Evolutionary conservation across 306 rosid species (phyloP), one percentile per base, ranked within the genome.

Genomic region (Myrica gale): DNA sequence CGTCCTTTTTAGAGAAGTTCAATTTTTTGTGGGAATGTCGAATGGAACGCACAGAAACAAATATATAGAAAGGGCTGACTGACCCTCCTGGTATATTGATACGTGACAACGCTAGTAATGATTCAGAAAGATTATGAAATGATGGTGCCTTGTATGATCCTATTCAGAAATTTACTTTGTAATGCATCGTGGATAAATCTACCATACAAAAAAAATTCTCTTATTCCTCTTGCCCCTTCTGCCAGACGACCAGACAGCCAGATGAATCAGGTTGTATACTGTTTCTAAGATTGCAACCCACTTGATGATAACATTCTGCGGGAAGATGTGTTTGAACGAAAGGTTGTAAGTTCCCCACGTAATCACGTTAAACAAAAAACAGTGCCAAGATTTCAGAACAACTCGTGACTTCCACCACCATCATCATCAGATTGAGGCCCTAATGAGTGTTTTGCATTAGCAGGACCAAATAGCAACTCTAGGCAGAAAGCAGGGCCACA

Each of bases 381-480:
- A 54, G 26, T 60, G 70, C 3, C 65, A 77, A 51, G 69, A 53
- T 56, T 54, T 82, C 47, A 86, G 19, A 72, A 57, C n/a, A 69
- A 68, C 50, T 85, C 86, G 68, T 72, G 26, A 43, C 63, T 68
- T 63, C 63, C 51, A 60, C 70, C 70, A 44, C 23, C 86, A 26
- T 76, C 86, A 26, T 76, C 66, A 7, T 60, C 66, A 10, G 84
- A 71, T 41, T 78, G 70, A 74, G 78, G 74, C 58, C 82, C 73
- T 3, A 78, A 82, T 3, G 88, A 86, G 75, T 78, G 86, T 71
- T 84, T 88, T n/a, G 84, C 85, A 76, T 95, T 95, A 32, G 97
- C 97, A 66, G 99, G 99, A 70, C 96, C 99, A 82, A 95, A 90
- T 65, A 95, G 80, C 74, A 90, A 77, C 76, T 95, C 99, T 69